A percentile compares a stretch with the other conserved stretches of the same genome.
Evolutionary conservation across 495 filamentous ascomycete genomes (phyloP).

Genomic region (Xylaria curta): DNA sequence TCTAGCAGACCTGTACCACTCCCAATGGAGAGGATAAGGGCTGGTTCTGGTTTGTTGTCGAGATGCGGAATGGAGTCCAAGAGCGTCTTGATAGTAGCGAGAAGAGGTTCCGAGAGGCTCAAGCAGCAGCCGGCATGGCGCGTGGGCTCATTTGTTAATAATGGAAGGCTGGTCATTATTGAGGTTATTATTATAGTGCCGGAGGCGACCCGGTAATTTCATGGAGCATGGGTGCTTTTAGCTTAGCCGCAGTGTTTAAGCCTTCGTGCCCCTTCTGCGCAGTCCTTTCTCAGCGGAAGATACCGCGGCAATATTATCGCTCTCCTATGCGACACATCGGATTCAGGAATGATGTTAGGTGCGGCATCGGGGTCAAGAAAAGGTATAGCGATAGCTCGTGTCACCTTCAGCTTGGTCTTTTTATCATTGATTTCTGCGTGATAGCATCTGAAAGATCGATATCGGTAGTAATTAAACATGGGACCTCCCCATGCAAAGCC

Average conservation of each 20-base stretch:
- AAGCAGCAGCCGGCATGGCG: conserved; percentile 16
- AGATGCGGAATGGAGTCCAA: background rate
- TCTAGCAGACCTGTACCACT: conserved; percentile 24
- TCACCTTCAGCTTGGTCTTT: background rate
- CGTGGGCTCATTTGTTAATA: conserved; percentile 12
- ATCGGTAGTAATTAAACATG: background rate
- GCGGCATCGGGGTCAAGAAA: background rate
- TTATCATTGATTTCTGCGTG: background rate
- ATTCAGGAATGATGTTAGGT: background rate
- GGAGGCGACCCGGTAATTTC: background rate
- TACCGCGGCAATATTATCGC: background rate
- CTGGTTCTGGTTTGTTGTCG: background rate
- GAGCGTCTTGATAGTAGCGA: conserved; percentile 1
- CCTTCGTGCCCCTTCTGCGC: background rate
- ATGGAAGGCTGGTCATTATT: conserved; percentile 31
- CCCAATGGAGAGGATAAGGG: conserved; percentile 21
- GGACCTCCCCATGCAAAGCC: background rate
- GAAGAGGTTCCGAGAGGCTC: conserved; percentile 14
- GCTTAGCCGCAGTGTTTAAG: background rate
- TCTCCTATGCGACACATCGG: background rate
- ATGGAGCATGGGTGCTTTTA: background rate
- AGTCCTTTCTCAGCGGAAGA: background rate
- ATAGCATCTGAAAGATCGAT: background rate
- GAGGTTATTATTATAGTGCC: background rate
- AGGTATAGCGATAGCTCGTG: background rate